phyloP scores from a whole-genome alignment of 2,329 filamentous ascomycete species.

The Cordyceps militaris region DNA sequence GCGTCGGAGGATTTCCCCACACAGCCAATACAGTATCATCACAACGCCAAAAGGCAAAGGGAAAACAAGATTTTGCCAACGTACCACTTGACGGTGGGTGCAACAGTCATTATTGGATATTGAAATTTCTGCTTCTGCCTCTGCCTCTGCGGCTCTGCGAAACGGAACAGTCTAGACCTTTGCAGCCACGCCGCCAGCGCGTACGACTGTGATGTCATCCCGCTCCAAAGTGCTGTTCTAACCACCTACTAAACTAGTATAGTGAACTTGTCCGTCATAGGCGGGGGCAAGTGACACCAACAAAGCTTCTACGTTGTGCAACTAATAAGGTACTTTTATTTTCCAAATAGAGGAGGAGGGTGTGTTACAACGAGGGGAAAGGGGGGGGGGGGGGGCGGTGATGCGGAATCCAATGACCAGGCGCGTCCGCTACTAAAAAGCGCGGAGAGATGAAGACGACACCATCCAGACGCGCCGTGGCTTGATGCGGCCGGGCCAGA shows the following conservation, averaged over 20 bases:
- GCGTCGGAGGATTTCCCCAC: background rate
- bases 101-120: background rate
- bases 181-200: background rate
- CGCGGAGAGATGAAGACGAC: background rate
- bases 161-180: constrained; percentile 2
- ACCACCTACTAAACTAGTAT: too few species aligned
- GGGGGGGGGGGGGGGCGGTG: background rate
- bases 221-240: too few species aligned
- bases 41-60: background rate
- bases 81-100: background rate
- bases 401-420: background rate
- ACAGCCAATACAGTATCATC: background rate
- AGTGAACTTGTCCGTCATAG: too few species aligned
- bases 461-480: background rate
- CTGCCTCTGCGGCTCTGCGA: background rate
- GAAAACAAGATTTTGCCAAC: background rate
- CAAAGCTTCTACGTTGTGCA: too few species aligned
- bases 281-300: too few species aligned
- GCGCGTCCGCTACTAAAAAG: background rate
- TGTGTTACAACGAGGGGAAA: too few species aligned
- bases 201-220: constrained; percentile 4
- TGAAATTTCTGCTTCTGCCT: background rate
- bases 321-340: too few species aligned
- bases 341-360: too few species aligned
- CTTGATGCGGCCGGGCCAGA: background rate